Conservation (phyloP, 257 asterid species). For the Gentiana macrophylla region DNA sequence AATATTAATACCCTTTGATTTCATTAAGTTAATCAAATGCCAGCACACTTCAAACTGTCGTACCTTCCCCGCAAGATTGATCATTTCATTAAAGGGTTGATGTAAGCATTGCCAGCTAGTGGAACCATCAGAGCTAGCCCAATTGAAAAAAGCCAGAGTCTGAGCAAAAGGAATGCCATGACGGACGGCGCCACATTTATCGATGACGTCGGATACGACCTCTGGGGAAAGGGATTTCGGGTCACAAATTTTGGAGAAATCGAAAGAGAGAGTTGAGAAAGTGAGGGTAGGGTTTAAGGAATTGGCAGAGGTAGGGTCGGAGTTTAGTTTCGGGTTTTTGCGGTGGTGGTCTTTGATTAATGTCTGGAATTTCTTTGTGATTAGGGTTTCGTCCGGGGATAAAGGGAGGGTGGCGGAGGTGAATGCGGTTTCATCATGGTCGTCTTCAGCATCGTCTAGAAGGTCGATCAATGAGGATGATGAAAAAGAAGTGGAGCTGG, state of each 20-base stretch:
- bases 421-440: not conserved
- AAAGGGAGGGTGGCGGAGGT: constrained; percentile 6
- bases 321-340: constrained; percentile 45
- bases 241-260: constrained; percentile 37
- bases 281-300: constrained; percentile 41
- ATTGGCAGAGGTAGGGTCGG: constrained; percentile 18
- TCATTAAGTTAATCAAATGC: constrained; percentile 59
- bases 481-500: constrained; percentile 1
- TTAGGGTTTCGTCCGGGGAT: constrained; percentile 29
- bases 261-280: constrained; percentile 47
- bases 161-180: constrained; percentile 81
- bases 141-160: constrained; percentile 78
- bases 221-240: constrained; percentile 25
- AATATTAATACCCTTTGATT: constrained; percentile 25
- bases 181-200: constrained; percentile 63
- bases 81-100: constrained; percentile 50
- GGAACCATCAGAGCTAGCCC: constrained; percentile 27
- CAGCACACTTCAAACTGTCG: constrained; percentile 75
- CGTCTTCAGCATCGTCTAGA: constrained; percentile 9
- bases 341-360: constrained; percentile 65
- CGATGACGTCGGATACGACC: constrained; percentile 41
- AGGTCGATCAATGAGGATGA: not conserved
- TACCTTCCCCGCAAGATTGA: constrained; percentile 63
- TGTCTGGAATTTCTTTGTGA: constrained; percentile 41
- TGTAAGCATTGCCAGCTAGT: not conserved